These are phyloP conservation scores for Huntiella savannae DNA, from an alignment of 2,329 filamentous ascomycete species.

Conservation along the genomic window DNA sequence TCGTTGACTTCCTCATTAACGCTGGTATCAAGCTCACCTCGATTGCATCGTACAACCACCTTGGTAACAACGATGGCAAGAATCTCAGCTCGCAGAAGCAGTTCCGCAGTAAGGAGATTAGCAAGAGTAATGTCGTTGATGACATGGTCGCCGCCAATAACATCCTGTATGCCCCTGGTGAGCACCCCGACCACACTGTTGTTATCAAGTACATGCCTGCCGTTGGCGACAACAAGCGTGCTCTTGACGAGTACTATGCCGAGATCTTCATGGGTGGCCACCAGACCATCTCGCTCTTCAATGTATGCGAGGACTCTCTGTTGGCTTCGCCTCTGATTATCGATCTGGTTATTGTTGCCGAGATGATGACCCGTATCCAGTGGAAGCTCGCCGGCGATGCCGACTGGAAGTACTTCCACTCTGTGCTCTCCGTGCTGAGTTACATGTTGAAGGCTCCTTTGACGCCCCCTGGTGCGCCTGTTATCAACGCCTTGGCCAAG, in stretches of 20 bases:
- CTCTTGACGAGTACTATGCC: constrained; percentile 95
- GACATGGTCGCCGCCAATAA: constrained; percentile 97
- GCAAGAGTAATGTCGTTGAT: constrained; percentile 97
- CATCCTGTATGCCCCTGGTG: constrained; percentile 74
- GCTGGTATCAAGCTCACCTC: constrained; percentile 97
- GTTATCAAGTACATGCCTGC: constrained; percentile 99
- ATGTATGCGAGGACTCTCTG: constrained; percentile 96
- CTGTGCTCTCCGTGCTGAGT: constrained; percentile 87
- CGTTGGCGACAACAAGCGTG: constrained; percentile 97
- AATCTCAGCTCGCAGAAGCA: constrained; percentile 94
- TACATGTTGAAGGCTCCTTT: constrained; percentile 98
- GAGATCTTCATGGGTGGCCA: constrained; percentile 98
- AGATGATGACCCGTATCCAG: constrained; percentile 97
- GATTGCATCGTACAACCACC: constrained; percentile 97
- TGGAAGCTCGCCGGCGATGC: constrained; percentile 50
- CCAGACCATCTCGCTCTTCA: constrained; percentile 95
- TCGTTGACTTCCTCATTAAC: constrained; percentile 96
- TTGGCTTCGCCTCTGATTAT: constrained; percentile 94
- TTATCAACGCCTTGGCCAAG: constrained; percentile 89
- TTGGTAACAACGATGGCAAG: constrained; percentile 98
- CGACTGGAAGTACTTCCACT: constrained; percentile 88
- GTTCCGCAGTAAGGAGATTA: constrained; percentile 99
- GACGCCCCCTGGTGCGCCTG: constrained; percentile 83
- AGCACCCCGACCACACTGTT: constrained; percentile 94
- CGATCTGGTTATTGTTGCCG: constrained; percentile 76